These are phyloP conservation scores for Aspergillus sp. DNA, from an alignment of 2,329 filamentous ascomycete genomes.

Conservation along the genomic window DNA sequence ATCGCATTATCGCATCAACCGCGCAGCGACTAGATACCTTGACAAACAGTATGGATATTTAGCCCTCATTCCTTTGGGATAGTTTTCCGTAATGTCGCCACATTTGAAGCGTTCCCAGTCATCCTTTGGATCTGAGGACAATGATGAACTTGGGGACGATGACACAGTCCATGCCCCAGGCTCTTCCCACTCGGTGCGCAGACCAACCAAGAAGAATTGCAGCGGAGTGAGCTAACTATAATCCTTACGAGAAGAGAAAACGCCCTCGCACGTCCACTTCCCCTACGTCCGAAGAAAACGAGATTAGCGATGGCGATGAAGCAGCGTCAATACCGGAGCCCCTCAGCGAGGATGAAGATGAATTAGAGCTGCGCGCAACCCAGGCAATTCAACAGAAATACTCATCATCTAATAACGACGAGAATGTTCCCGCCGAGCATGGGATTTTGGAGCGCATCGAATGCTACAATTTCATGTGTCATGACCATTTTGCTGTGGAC, in stretches of 20 bases:
- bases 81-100: constrained; percentile 32
- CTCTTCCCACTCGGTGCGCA: constrained; percentile 26
- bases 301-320: constrained; percentile 17
- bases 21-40: neutral
- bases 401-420: constrained; percentile 44
- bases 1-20: neutral
- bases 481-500: constrained; percentile 69
- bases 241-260: constrained; percentile 32
- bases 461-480: constrained; percentile 95
- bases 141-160: constrained; percentile 17
- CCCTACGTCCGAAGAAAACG: constrained; percentile 9
- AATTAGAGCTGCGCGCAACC: constrained; percentile 54
- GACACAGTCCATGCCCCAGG: constrained; percentile 19
- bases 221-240: constrained; percentile 7
- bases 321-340: constrained; percentile 12
- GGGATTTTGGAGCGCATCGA: constrained; percentile 83
- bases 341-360: constrained; percentile 28
- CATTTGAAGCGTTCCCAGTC: constrained; percentile 33
- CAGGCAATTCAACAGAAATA: constrained; percentile 53
- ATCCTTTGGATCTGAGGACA: constrained; percentile 24
- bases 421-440: constrained; percentile 71
- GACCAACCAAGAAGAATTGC: constrained; percentile 5
- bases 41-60: neutral
- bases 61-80: neutral
- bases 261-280: constrained; percentile 32